These are phyloP conservation scores for Magnusiomyces sp. DNA, from an alignment of 1,139 yeast genomes.

Conservation along the genomic window DNA sequence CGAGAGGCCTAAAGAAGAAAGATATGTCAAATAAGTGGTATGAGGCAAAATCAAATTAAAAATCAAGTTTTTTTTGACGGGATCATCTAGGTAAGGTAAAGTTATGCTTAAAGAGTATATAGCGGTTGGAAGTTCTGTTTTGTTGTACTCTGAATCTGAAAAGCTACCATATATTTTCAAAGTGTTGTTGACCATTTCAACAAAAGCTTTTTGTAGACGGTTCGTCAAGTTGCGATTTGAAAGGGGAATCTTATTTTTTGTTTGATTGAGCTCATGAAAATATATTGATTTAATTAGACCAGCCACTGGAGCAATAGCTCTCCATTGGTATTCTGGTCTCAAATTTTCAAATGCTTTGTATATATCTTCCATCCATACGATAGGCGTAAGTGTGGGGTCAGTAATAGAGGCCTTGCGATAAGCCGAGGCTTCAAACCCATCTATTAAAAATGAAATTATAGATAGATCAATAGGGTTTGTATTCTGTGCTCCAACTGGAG, in stretches of 20 bases:
- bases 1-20: conserved; percentile 6
- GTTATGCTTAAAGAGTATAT: conserved; percentile 12
- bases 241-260: background rate
- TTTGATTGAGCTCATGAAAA: background rate
- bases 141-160: background rate
- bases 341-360: conserved; percentile 21
- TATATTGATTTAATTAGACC: conserved; percentile 41
- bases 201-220: background rate
- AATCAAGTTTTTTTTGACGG: background rate
- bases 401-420: conserved; percentile 50
- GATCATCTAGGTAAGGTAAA: conserved; percentile 1
- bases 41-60: conserved; percentile 3
- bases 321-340: conserved; percentile 38
- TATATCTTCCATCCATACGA: conserved; percentile 43
- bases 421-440: conserved; percentile 35
- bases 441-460: conserved; percentile 23
- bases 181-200: conserved; percentile 2
- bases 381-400: conserved; percentile 50
- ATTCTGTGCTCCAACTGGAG: conserved; percentile 14
- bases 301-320: conserved; percentile 46
- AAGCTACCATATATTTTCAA: background rate
- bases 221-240: background rate
- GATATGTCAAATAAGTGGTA: conserved; percentile 11
- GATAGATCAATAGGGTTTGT: conserved; percentile 14
- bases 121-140: background rate